Base-by-base conservation (phyloP, 805 yeast genomes). In the Zygoascus flipseniorum region DNA sequence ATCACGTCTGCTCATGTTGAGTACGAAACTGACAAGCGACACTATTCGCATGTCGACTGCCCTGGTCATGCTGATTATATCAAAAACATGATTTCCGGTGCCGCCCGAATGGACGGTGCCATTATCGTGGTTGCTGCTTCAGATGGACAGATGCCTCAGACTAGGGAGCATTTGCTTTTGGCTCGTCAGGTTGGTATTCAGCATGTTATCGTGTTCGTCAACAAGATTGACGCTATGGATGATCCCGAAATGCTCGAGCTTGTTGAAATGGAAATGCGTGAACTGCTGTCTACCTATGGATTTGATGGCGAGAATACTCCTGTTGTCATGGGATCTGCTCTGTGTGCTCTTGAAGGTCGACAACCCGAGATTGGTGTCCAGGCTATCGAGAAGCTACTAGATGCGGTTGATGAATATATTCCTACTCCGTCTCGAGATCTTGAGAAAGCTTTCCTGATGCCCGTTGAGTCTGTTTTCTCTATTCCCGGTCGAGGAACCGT, bases 221-320 rank as follows among this genome's bases (percentile, higher is more conserved):
- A 93, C 86, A 93, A 93, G 79, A 93, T 93, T 65, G 99, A 93
- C 73, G 86, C 96, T 64, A 82, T 93, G 69, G 97, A 93, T 69
- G 99, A 93, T 72, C 95, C 96, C 61, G 99, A 93, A 79, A 93
- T 92, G 97, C 81, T 93, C 72, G 99, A 93, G 79, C 83, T 93
- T 66, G 99, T 93, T 62, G 99, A 93, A 79, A 93, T 93, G 99
- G 99, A 93, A 80, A 93, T 93, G 99, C 86, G 99, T 77, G 99
- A 93, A 71, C 80, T 93, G 61, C 79, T 93, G 69, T 68, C 83
- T 62, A 79, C 86, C 62, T 93, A 90, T 73, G 98, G 97, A 56
- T 93, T 92, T 63, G 98, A 93, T 69, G 99, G 98, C 76, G 99
- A 93, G 69, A 85, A 92, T 76, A 85, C 96, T 61, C 99, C 99